These are phyloP conservation scores for Populus davidiana DNA, from an alignment of 345 rosid species.

Conservation along the genomic window DNA sequence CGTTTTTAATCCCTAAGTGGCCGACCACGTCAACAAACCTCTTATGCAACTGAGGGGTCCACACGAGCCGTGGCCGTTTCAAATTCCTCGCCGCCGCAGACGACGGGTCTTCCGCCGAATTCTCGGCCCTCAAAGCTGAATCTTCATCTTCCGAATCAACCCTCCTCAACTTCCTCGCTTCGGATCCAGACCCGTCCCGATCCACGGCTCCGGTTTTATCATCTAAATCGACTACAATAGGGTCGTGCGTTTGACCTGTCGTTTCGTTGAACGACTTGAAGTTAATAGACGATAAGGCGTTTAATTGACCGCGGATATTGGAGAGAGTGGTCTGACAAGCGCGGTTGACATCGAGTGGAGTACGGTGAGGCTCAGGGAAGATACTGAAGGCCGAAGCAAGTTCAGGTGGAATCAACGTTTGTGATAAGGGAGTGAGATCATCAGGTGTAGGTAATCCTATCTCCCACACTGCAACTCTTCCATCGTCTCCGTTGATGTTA, in stretches of 20 bases:
- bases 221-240: conserved; percentile 37
- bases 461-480: conserved; percentile 79
- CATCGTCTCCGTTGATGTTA: conserved; percentile 40
- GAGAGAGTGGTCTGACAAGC: conserved; percentile 70
- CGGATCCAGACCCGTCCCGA: conserved; percentile 54
- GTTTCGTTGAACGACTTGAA: conserved; percentile 34
- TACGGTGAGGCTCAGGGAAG: conserved; percentile 51
- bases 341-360: conserved; percentile 59
- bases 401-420: conserved; percentile 59
- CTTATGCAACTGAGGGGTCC: conserved; percentile 99
- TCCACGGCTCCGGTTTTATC: conserved; percentile 19
- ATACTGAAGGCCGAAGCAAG: conserved; percentile 89
- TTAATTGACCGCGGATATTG: conserved; percentile 36
- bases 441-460: conserved; percentile 65
- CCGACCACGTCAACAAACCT: conserved; percentile 92
- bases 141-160: conserved; percentile 76
- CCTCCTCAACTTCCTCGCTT: conserved; percentile 57
- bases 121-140: conserved; percentile 51
- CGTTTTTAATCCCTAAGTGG: conserved; percentile 84
- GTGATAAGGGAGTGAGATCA: conserved; percentile 74
- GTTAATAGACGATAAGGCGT: conserved; percentile 36
- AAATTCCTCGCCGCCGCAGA: conserved; percentile 41
- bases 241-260: conserved; percentile 23
- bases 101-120: conserved; percentile 50
- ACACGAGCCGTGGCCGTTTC: conserved; percentile 81